These are phyloP conservation scores for Reutealis trisperma DNA, from an alignment of 345 rosid genomes.

Conservation along the genomic window DNA sequence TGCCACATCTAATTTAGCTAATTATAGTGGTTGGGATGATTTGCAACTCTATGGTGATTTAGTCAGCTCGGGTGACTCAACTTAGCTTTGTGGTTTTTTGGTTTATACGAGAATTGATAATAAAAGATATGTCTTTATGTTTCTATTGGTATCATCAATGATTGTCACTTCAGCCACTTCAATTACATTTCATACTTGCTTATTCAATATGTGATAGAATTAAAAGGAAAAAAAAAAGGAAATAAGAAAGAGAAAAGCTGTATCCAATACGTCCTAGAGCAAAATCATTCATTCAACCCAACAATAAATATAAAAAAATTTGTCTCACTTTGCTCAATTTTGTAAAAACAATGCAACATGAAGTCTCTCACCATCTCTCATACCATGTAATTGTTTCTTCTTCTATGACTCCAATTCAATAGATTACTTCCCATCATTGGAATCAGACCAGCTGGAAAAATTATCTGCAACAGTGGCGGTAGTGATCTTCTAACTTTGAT, in stretches of 20 bases:
- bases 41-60: no score
- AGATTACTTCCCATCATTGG: conserved; percentile 39
- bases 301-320: not conserved
- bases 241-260: not conserved
- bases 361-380: conserved; percentile 9
- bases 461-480: conserved; percentile 44
- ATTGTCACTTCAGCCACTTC: no score
- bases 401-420: conserved; percentile 42
- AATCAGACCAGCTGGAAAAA: conserved; percentile 72
- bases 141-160: no score
- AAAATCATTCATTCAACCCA: not conserved
- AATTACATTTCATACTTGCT: not conserved
- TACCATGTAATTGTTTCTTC: conserved; percentile 69
- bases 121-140: no score
- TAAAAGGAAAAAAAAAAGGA: not conserved
- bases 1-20: no score
- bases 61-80: no score
- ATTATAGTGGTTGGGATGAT: no score
- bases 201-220: not conserved
- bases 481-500: conserved; percentile 30
- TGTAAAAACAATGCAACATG: not conserved
- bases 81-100: no score
- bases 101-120: no score
- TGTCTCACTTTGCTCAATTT: not conserved
- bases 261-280: no score